Base-by-base conservation (phyloP, 1,284 basidiomycete genomes). In the Peniophora sp. region DNA sequence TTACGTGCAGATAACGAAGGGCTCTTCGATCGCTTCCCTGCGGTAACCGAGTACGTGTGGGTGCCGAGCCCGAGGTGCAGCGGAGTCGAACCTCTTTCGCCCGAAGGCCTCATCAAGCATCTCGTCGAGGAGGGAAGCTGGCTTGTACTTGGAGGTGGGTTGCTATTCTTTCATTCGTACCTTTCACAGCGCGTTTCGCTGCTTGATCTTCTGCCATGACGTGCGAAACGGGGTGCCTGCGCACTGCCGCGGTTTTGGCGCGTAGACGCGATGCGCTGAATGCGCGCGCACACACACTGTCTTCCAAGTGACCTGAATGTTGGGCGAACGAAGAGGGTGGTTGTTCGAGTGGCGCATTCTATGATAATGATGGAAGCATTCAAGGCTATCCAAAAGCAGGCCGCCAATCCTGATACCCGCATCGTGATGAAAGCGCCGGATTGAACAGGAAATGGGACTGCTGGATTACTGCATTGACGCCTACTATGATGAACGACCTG, bases 91-190 rank as follows among this genome's bases (percentile, higher is more conserved):
- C 66, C 68, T 16, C 63, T 80, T 52, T 59, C 69, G 48, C 58
- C 64, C 11, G 70, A 67, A 32, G 64, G 63, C 14, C 64, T 84
- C 45, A 67, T 83, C 23, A 69, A 65, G 51, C 72, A 79, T 55
- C 63, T 85, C 56, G 79, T 83, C n/a, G 74, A 83, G 59, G 66
- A 77, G n/a, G 83, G 82, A 16, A 82, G 83, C 2, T 85, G 82
- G 82, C 66, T 84, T 19, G 57, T 85, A 14, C 62, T 85, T 8
- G 82, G 82, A 39, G 79, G 79, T 80, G 61, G 54, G 75, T 65
- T 6, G 38, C 38, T 8, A 16, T 41, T 16, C 19, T 6, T 41
- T 32, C 27, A 32, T 22, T 46, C 19, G 6, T 27, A 14, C 45
- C 36, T 39, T 20, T 25, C 38, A 3, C 39, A 3, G 25, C 35